phyloP scores from a whole-genome alignment of 306 rosid species.

The Luffa acutangula region DNA sequence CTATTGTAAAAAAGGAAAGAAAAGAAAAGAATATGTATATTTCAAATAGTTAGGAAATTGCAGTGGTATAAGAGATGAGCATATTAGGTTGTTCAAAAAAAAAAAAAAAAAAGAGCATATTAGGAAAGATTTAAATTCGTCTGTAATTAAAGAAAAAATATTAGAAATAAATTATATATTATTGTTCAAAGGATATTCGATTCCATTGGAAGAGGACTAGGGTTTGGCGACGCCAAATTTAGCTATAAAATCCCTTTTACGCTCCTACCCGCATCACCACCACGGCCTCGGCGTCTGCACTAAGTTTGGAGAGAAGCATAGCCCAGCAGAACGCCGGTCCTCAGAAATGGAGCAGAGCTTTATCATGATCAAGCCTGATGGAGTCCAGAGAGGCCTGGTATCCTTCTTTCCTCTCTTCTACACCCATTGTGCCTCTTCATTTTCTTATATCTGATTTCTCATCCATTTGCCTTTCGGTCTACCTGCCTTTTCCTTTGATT shows the following conservation, averaged over 20 bases:
- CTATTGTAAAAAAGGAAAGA: no score
- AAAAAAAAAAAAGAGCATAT: no score
- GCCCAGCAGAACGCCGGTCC: background rate
- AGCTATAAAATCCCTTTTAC: background rate
- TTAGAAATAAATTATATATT: background rate
- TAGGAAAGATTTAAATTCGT: background rate
- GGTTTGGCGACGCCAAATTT: background rate
- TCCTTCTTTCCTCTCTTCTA: background rate
- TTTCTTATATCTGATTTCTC: background rate
- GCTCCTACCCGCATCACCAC: background rate
- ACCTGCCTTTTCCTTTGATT: background rate
- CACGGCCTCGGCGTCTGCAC: background rate
- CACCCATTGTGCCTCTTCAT: background rate
- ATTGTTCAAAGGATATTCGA: background rate
- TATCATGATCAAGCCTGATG: slow-evolving; percentile 16
- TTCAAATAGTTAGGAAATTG: no score
- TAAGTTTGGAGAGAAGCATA: background rate
- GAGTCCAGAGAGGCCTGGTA: slow-evolving; percentile 14
- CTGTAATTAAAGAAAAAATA: background rate
- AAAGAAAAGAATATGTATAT: no score
- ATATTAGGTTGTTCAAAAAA: no score
- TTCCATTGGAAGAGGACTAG: background rate
- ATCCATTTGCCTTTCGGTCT: background rate
- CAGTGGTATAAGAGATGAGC: background rate
- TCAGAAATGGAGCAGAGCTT: slow-evolving; percentile 10